A percentile compares a stretch with the other conserved stretches of the same genome.
These are phyloP conservation scores for Beauveria varroae DNA, from an alignment of 2,329 filamentous ascomycete species.

Conservation along the genomic window DNA sequence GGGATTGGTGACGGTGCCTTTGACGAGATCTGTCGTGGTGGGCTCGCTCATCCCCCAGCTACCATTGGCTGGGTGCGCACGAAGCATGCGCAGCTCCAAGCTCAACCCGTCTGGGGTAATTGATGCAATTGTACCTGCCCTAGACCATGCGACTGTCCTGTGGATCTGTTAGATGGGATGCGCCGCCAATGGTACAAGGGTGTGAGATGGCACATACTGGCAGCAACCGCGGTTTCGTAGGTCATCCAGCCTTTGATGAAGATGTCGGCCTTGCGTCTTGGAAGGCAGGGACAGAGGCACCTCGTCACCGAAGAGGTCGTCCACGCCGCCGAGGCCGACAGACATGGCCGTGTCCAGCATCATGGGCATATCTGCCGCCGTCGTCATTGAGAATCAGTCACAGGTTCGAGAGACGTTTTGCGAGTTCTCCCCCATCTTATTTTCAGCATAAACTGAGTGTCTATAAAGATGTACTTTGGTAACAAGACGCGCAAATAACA, in stretches of 20 bases:
- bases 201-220: conserved; percentile 51
- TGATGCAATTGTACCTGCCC: conserved; percentile 74
- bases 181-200: background rate
- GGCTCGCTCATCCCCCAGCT: conserved; percentile 71
- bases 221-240: conserved; percentile 68
- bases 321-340: conserved; percentile 51
- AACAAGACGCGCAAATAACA: background rate
- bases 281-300: conserved; percentile 50
- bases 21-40: conserved; percentile 54
- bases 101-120: conserved; percentile 64
- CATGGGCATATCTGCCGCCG: conserved; percentile 35
- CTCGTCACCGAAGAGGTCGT: conserved; percentile 70
- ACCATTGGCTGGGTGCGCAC: conserved; percentile 60
- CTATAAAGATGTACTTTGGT: background rate
- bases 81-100: conserved; percentile 66
- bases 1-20: conserved; percentile 54
- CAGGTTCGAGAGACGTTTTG: background rate
- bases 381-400: conserved; percentile 21
- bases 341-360: conserved; percentile 37
- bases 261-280: conserved; percentile 43
- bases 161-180: conserved; percentile 13
- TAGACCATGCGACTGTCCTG: conserved; percentile 83
- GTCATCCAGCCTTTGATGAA: conserved; percentile 69
- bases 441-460: background rate
- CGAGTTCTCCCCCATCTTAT: background rate